These are phyloP conservation scores for Chlamydomonas asymmetrica DNA, from an alignment of 139 green algal genomes.

Conservation along the genomic window DNA sequence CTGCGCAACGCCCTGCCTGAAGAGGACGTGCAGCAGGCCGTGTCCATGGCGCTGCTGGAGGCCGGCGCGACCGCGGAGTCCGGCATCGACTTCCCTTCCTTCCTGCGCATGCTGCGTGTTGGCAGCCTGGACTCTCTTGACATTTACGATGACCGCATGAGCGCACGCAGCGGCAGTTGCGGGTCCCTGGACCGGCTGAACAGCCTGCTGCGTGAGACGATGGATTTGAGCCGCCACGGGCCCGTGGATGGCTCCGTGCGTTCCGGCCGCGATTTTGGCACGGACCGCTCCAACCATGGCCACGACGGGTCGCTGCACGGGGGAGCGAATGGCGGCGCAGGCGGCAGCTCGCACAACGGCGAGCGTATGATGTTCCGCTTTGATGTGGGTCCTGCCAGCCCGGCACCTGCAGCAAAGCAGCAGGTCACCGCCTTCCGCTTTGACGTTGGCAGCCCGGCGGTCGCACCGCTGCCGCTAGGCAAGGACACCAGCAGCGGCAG, in stretches of 20 bases:
- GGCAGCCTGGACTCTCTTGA: constrained; percentile 48
- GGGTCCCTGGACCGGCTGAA: constrained; percentile 41
- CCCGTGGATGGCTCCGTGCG: too few species aligned
- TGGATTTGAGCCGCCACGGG: constrained; percentile 24
- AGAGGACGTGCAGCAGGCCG: constrained; percentile 35
- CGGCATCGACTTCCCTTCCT: constrained; percentile 51
- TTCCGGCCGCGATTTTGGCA: too few species aligned
- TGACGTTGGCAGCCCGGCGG: background rate
- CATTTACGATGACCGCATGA: constrained; percentile 54
- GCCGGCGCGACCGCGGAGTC: background rate
- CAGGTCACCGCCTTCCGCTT: background rate
- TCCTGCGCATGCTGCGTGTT: constrained; percentile 32
- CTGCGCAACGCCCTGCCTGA: constrained; percentile 37
- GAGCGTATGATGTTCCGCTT: constrained; percentile 6
- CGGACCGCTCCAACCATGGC: too few species aligned
- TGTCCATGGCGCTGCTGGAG: constrained; percentile 35
- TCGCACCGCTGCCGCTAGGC: background rate
- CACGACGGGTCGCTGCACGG: background rate
- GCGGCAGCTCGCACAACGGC: background rate
- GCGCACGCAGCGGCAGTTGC: background rate
- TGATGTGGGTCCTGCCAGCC: background rate
- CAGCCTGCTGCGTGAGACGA: background rate
- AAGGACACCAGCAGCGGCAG: background rate
- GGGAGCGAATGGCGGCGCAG: too few species aligned
- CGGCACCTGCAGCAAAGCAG: background rate